Percentiles rank a stretch among this genome's conserved stretches.
Evolutionary conservation across 78 protist species (phyloP).

Genomic region (Tieghemostelium lacteum): DNA sequence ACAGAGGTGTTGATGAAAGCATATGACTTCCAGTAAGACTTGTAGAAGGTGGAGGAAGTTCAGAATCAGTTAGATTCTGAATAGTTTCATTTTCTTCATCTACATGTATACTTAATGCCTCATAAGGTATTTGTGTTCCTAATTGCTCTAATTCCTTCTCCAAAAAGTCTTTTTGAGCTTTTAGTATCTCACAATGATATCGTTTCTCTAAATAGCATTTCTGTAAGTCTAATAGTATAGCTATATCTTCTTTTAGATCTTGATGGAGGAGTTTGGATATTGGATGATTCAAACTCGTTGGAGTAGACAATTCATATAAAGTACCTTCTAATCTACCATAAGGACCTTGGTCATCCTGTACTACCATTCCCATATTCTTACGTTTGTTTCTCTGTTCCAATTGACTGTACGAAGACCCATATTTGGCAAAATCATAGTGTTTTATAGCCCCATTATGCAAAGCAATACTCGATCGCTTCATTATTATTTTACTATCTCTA

Average conservation of each 20-base stretch:
- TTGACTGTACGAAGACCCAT: too few species aligned
- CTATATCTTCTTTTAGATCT: constrained; percentile 68
- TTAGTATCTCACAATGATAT: constrained; percentile 66
- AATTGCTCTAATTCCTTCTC: constrained; percentile 36
- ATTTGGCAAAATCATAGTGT: background rate
- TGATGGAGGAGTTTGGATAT: constrained; percentile 23
- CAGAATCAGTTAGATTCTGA: constrained; percentile 13
- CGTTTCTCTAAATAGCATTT: constrained; percentile 57
- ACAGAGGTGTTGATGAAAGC: background rate
- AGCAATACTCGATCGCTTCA: constrained; percentile 24
- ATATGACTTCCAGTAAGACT: background rate
- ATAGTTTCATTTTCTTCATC: constrained; percentile 70
- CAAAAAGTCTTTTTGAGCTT: constrained; percentile 39
- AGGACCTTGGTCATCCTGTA: constrained; percentile 14
- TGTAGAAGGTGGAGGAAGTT: background rate
- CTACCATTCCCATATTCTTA: constrained; percentile 23
- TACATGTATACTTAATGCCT: constrained; percentile 28
- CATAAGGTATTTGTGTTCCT: constrained; percentile 10
- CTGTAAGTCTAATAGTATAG: constrained; percentile 44
- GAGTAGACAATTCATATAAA: constrained; percentile 39
- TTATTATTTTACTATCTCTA: constrained; percentile 42
- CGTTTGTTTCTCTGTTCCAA: background rate
- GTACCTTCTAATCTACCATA: constrained; percentile 46
- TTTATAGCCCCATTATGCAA: constrained; percentile 49
- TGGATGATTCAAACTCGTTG: constrained; percentile 24